Evolutionary conservation across 768 basidiomycete species (phyloP).

Genomic region (Boletus rubroflammeus): DNA sequence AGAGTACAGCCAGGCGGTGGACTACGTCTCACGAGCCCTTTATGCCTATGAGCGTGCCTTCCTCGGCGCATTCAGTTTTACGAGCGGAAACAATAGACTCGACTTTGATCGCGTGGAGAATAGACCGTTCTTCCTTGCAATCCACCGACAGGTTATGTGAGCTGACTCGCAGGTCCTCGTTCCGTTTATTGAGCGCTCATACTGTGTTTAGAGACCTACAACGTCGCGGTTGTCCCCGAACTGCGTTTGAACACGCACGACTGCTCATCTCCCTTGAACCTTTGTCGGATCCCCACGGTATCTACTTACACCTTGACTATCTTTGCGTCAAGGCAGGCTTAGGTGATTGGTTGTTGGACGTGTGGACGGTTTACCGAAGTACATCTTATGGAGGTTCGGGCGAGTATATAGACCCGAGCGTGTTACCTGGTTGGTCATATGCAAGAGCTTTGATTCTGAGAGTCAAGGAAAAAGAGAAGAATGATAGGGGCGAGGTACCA

Average conservation of each 20-base stretch:
- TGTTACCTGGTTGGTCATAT: slow-evolving; percentile 78
- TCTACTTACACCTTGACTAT: slow-evolving; percentile 78
- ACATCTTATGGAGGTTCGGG: slow-evolving; percentile 5
- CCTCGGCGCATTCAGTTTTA: slow-evolving; percentile 81
- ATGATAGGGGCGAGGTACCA: slow-evolving; percentile 38
- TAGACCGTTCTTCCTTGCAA: slow-evolving; percentile 84
- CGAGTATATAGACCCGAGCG: slow-evolving; percentile 46
- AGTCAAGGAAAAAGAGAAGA: slow-evolving; percentile 44
- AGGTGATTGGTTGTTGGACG: slow-evolving; percentile 73
- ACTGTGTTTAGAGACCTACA: slow-evolving; percentile 63
- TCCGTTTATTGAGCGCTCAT: background rate
- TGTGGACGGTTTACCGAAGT: slow-evolving; percentile 37
- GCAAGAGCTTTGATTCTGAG: slow-evolving; percentile 66
- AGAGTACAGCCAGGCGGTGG: slow-evolving; percentile 83
- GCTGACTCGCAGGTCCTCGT: slow-evolving; percentile 20
- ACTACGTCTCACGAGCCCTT: slow-evolving; percentile 87
- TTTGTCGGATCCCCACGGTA: slow-evolving; percentile 84
- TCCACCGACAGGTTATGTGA: slow-evolving; percentile 80
- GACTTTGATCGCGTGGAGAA: slow-evolving; percentile 93
- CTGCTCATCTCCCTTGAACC: slow-evolving; percentile 84
- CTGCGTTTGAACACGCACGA: slow-evolving; percentile 89
- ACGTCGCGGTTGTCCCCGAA: slow-evolving; percentile 84
- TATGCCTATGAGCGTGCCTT: slow-evolving; percentile 93
- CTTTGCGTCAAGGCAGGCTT: slow-evolving; percentile 80
- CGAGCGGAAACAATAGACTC: slow-evolving; percentile 74